Conservation (phyloP, 345 rosid species). For the Salix udensis region DNA sequence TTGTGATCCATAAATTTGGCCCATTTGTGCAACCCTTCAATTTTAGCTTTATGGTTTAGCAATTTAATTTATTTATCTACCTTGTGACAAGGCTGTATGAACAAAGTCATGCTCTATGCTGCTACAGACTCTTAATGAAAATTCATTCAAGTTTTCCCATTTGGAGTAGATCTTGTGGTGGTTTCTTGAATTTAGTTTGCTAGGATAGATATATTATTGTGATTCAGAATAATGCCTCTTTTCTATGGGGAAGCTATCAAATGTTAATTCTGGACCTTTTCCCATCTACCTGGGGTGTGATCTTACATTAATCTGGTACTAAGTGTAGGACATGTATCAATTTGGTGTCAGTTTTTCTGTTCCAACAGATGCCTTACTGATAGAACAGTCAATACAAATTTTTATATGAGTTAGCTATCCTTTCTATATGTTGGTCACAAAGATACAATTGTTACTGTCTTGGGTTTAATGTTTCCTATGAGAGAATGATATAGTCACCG, state of each 20-base stretch:
- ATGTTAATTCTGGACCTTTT: not conserved
- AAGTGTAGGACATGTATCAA: not conserved
- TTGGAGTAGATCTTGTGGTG: not conserved
- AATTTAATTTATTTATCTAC: not conserved
- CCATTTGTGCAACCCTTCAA: not conserved
- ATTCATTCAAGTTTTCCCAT: not conserved
- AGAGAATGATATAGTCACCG: not conserved
- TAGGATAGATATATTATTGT: not conserved
- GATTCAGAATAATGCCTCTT: not conserved
- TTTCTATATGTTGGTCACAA: not conserved
- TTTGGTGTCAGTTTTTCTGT: not conserved
- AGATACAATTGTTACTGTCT: not conserved
- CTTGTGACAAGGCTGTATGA: not conserved
- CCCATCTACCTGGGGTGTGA: not conserved
- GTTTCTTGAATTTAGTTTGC: not conserved
- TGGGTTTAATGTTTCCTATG: not conserved
- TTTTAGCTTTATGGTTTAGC: not conserved
- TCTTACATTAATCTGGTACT: not conserved
- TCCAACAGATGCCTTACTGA: not conserved
- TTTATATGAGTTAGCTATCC: not conserved
- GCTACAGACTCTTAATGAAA: not conserved
- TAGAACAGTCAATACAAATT: not conserved
- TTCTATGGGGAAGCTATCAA: not conserved
- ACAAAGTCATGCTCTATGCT: not conserved
- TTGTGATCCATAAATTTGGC: not conserved